These are phyloP conservation scores for Mycena pura DNA, from an alignment of 768 basidiomycete species.

Conservation along the genomic window DNA sequence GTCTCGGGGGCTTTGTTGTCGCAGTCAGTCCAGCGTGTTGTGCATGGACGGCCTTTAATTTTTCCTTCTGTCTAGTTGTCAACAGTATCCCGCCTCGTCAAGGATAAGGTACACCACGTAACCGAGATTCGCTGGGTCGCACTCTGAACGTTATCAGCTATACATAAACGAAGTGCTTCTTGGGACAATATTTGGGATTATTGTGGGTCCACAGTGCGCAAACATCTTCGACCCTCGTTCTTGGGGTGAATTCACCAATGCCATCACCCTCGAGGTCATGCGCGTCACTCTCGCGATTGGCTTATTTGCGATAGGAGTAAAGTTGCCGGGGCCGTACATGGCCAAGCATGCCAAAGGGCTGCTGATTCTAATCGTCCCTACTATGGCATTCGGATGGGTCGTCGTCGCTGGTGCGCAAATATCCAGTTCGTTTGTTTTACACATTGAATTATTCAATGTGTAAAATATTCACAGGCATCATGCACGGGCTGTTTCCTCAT, in stretches of 20 bases:
- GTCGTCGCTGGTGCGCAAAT: conserved; percentile 70
- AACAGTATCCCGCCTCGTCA: conserved; percentile 79
- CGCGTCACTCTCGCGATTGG: conserved; percentile 88
- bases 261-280: conserved; percentile 86
- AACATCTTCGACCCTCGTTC: conserved; percentile 76
- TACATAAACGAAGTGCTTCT: conserved; percentile 95
- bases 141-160: conserved; percentile 47
- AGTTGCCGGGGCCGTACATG: conserved; percentile 88
- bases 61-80: conserved; percentile 70
- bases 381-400: conserved; percentile 87
- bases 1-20: conserved; percentile 36
- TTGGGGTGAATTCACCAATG: conserved; percentile 63
- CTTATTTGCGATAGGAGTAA: conserved; percentile 93
- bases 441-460: too few relatives aligned
- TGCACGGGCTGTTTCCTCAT: too few relatives aligned
- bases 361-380: conserved; percentile 75
- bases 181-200: conserved; percentile 72
- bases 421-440: too few relatives aligned
- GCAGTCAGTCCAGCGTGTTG: conserved; percentile 35
- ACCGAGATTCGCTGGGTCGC: not conserved
- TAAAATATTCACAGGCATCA: too few relatives aligned
- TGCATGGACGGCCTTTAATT: not conserved
- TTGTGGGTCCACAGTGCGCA: conserved; percentile 76
- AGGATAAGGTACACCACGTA: conserved; percentile 75
- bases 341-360: conserved; percentile 75